Evolutionary conservation across 2,329 filamentous ascomycete genomes (phyloP), one percentile per base, ranked within the genome.

Genomic region (Aspergillus sojae): DNA sequence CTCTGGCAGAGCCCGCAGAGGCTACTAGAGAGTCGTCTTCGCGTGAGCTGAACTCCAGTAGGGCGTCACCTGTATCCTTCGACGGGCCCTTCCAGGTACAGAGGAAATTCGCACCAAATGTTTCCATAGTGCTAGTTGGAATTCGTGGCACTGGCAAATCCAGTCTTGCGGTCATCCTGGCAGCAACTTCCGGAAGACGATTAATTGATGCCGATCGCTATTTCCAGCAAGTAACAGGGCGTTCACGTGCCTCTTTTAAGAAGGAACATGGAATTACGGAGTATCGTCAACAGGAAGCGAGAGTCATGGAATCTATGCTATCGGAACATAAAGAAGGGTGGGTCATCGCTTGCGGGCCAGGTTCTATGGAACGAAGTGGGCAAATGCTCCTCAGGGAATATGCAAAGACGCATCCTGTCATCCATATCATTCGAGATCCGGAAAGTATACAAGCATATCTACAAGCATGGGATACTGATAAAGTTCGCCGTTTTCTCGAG

Each of bases 81-180:
- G 71, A 74, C 21, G 65, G 68, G 1, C 65, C 68, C 70, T 48
- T 73, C 66, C 54, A 74, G 48, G 77, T 62, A 4, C 67, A 68
- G 23, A 71, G 75, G 39, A 70, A 64, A 21, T 91, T 90, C 71
- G 78, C 81, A 10, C 75, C 82, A 11, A 84, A 91, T 80, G 88
- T 89, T 2, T 92, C 91, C 1, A 87, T 94, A 61, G 85, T 93
- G 7, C 81, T 94, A 21, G 85, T 91, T 26, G 91, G 91, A 2
- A 88, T 92, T 61, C 87, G 89, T 16, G 91, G 91, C 12, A 87
- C 89, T 5, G 91, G 91, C 19, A 93, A 93, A 75, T 90, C 90
- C 1, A 92, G 89, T 1, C 80, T 94, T 12, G 91, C 89, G 16
- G 86, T 94, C 55, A 92, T 94, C 65, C 89, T 90, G 6, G 90